Evolutionary conservation across 371 early-diverging fungal genomes (phyloP).

Genomic region (Syncephalastrum racemosum): DNA sequence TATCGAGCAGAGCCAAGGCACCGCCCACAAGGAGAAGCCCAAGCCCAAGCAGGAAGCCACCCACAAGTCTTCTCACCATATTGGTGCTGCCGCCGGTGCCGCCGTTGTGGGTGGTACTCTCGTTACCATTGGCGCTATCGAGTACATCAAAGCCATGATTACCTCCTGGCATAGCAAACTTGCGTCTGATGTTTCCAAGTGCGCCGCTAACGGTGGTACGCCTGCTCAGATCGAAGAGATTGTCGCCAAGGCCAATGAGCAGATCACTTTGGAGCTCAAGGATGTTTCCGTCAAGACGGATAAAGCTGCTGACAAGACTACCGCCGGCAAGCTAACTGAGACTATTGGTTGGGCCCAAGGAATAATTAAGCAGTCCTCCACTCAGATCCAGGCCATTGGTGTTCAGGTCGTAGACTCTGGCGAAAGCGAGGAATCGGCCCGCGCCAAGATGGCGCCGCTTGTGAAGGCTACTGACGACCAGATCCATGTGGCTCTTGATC

Average conservation of each 20-base stretch:
- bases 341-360: conserved; percentile 16
- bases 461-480: conserved; percentile 11
- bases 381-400: conserved; percentile 14
- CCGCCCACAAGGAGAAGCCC: too few species aligned
- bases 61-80: too few species aligned
- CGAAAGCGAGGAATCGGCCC: not conserved
- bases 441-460: conserved; percentile 2
- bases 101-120: too few species aligned
- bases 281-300: not conserved
- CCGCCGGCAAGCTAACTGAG: not conserved
- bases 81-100: too few species aligned
- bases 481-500: conserved; percentile 3
- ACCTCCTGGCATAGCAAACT: conserved; percentile 27
- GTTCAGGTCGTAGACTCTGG: conserved; percentile 10
- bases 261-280: conserved; percentile 4
- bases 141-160: conserved; percentile 26
- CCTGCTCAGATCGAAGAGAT: conserved; percentile 30
- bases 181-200: conserved; percentile 4
- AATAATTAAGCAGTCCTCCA: conserved; percentile 6
- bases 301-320: not conserved
- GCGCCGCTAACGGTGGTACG: conserved; percentile 6
- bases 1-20: too few species aligned
- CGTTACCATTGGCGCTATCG: conserved; percentile 5
- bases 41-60: too few species aligned
- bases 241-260: conserved; percentile 23